Conservation (phyloP, 768 basidiomycete genomes). For the Crepidotus variabilis region DNA sequence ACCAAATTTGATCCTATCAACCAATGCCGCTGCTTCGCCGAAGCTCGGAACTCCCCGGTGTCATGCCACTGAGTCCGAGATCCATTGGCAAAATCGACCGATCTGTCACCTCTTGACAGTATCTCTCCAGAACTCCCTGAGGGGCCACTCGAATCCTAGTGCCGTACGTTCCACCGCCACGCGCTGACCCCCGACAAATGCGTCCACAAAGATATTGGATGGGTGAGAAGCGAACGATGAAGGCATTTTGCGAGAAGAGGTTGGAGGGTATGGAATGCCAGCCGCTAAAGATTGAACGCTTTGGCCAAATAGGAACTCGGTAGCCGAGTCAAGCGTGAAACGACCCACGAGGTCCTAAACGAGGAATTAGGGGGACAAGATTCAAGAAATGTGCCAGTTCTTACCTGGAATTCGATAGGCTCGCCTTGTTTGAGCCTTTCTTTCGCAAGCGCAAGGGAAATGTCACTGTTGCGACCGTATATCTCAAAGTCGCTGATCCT, state of each 20-base stretch:
- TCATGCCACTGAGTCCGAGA: too few species aligned
- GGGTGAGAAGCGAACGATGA: conserved; percentile 26
- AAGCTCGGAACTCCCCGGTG: too few species aligned
- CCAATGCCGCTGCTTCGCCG: too few species aligned
- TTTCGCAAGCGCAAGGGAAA: conserved; percentile 40
- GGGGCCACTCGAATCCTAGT: conserved; percentile 28
- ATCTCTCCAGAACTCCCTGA: conserved; percentile 49
- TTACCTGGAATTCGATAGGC: conserved; percentile 59
- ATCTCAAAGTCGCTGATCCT: conserved; percentile 60
- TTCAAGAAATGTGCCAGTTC: conserved; percentile 17
- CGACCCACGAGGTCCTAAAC: conserved; percentile 43
- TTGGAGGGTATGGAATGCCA: conserved; percentile 46
- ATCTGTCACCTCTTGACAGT: conserved; percentile 19
- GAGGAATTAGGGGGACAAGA: conserved; percentile 43
- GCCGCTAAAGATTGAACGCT: conserved; percentile 46
- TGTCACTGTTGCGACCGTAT: conserved; percentile 50
- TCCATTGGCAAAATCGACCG: too few species aligned
- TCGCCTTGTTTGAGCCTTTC: conserved; percentile 40
- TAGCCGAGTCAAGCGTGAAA: conserved; percentile 66
- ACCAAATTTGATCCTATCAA: too few species aligned
- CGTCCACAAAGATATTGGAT: conserved; percentile 42
- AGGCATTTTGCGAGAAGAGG: conserved; percentile 21
- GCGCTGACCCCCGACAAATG: conserved; percentile 45
- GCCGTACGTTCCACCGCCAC: conserved; percentile 31
- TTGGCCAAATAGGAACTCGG: conserved; percentile 55